These are phyloP conservation scores for Botryotinia calthae DNA, from an alignment of 2,329 filamentous ascomycete species.

Conservation along the genomic window DNA sequence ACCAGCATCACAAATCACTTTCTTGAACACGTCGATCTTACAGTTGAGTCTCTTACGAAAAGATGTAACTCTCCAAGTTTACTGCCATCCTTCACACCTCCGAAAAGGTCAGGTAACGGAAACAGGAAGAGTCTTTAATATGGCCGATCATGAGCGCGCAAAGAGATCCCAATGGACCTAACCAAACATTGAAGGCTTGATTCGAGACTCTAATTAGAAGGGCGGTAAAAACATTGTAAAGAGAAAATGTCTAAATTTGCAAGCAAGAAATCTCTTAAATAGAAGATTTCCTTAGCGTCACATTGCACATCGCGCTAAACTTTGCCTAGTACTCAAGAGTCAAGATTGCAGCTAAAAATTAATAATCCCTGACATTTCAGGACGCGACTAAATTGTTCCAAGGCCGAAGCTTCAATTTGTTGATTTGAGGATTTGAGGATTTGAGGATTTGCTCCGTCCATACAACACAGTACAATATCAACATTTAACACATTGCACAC, in stretches of 20 bases:
- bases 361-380: conserved; percentile 6
- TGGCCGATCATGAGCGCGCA: conserved; percentile 98
- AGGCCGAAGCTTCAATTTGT: conserved; percentile 6
- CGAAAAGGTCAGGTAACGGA: conserved; percentile 60
- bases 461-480: neutral
- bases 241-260: conserved; percentile 20
- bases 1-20: neutral
- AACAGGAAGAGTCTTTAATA: conserved; percentile 74
- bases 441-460: neutral
- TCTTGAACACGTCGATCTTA: neutral
- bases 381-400: conserved; percentile 2
- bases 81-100: conserved; percentile 51
- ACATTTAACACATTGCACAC: conserved; percentile 9
- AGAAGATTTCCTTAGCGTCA: conserved; percentile 21
- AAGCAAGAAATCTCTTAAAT: conserved; percentile 19
- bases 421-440: neutral
- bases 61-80: conserved; percentile 50
- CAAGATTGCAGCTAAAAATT: neutral
- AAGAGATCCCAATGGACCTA: conserved; percentile 76
- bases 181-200: conserved; percentile 89
- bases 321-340: neutral
- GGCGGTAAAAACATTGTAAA: conserved; percentile 66
- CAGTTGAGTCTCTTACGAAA: neutral
- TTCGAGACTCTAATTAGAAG: conserved; percentile 99
- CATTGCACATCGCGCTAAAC: conserved; percentile 7